phyloP scores from a whole-genome alignment of 768 basidiomycete genomes.

The Tremella yokohamensis region DNA sequence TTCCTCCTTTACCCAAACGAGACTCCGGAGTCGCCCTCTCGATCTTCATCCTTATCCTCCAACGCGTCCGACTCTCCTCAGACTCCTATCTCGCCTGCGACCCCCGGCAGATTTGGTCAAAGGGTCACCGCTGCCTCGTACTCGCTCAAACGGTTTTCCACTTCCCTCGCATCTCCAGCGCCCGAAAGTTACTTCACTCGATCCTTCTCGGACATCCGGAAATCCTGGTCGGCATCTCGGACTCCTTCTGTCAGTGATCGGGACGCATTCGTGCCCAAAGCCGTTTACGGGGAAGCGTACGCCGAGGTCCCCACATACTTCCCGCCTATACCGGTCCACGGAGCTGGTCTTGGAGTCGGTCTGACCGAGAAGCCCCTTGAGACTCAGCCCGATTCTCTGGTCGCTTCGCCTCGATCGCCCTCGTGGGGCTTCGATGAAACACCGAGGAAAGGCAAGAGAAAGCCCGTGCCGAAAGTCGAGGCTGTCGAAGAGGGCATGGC shows the following conservation, averaged over 20 bases:
- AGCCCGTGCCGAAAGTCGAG: slow-evolving; percentile 21
- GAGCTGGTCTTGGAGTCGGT: slow-evolving; percentile 11
- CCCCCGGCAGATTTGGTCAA: slow-evolving; percentile 13
- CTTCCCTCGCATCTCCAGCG: slow-evolving; percentile 1
- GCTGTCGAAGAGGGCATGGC: slow-evolving; percentile 7
- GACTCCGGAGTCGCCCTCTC: slow-evolving; percentile 20
- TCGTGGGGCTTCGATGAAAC: slow-evolving; percentile 10
- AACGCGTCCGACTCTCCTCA: slow-evolving; percentile 9
- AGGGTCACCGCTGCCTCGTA: slow-evolving; percentile 9
- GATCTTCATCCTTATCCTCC: slow-evolving; percentile 10
- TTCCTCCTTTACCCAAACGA: slow-evolving; percentile 15
- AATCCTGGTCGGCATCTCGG: not conserved
- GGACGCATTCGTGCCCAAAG: not conserved
- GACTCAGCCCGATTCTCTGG: not conserved
- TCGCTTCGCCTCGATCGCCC: slow-evolving; percentile 5
- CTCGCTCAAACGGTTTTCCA: slow-evolving; percentile 1
- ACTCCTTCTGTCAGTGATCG: not conserved
- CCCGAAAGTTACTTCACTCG: not conserved
- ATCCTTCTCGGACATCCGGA: not conserved
- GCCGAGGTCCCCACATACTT: slow-evolving; percentile 14
- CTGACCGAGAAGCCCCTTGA: not conserved
- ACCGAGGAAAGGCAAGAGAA: slow-evolving; percentile 15
- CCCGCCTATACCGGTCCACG: slow-evolving; percentile 16
- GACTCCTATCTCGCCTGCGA: slow-evolving; percentile 13
- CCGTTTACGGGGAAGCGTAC: not conserved